Evolutionary conservation across 1,284 basidiomycete genomes (phyloP), one percentile per base, ranked within the genome.

Genomic region (Marasmius sp.): DNA sequence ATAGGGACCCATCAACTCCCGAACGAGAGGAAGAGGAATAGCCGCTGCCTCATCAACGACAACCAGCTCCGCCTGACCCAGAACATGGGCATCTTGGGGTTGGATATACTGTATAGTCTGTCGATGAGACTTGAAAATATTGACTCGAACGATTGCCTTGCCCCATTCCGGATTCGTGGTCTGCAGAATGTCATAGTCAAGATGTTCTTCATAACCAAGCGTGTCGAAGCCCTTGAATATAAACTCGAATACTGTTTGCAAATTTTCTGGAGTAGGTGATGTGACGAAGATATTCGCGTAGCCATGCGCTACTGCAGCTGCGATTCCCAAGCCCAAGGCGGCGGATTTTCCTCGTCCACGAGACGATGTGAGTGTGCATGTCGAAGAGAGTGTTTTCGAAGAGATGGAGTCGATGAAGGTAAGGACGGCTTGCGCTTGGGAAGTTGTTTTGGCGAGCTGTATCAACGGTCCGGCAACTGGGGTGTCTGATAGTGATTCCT

Each of bases 231-330:
- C 97, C 75, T 98, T 98, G 84, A 98, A 97, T 50, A 98, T 85
- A 72, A 99, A 99, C 67, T 98, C 95, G 73, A 98, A 99, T n/a
- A 98, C 75, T 0, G 97, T 99, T 78, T 93, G 95, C 77, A 99
- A 80, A 76, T 99, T 99, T 76, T 98, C 97, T 1, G 97, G 97
- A 71, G 92, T 95, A 1, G 97, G 97, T 71, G 93, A 96, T 5
- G 97, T 99, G 56, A 99, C 95, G 73, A 99, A 99, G 65, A 99
- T 95, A 76, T 99, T 99, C 60, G 94, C 93, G 75, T 99, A 99
- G 18, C 95, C 95, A 71, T 98, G 93, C 0, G 91, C 93, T 20
- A 99, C 82, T 1, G 97, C 95, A 14, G 95, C 92, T 6, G 97
- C 92, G 61, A 99, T 94, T 0, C 95, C 93, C 50, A 99, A 81